These are phyloP conservation scores for Komagataea norvegica DNA, from an alignment of 1,139 yeast species.

Conservation along the genomic window DNA sequence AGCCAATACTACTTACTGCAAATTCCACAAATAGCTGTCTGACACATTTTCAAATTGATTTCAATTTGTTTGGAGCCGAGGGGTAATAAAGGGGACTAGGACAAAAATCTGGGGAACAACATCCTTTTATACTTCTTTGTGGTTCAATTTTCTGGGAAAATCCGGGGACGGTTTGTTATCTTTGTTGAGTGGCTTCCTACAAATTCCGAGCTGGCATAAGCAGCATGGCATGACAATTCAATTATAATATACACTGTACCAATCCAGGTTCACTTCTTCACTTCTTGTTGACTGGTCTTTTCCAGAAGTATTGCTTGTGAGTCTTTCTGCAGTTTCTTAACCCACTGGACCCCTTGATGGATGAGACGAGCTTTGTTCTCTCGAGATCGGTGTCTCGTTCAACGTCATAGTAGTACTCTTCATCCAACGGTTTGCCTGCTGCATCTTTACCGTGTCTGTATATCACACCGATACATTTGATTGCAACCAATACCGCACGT, in stretches of 20 bases:
- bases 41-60: conserved; percentile 27
- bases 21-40: conserved; percentile 35
- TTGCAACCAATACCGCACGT: conserved; percentile 33
- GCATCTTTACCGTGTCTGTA: conserved; percentile 91
- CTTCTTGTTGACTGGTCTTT: conserved; percentile 46
- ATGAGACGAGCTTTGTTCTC: conserved; percentile 65
- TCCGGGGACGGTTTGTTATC: conserved; percentile 1
- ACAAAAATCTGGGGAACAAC: not conserved
- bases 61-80: no score
- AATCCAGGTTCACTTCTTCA: conserved; percentile 6
- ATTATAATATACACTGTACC: conserved; percentile 5
- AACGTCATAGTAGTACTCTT: conserved; percentile 85
- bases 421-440: conserved; percentile 90
- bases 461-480: conserved; percentile 71
- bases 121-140: no score
- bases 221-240: no score
- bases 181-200: no score
- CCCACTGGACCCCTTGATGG: conserved; percentile 75
- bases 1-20: conserved; percentile 26
- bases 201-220: no score
- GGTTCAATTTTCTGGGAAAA: not conserved
- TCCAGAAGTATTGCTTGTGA: conserved; percentile 91
- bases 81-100: no score
- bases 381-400: conserved; percentile 72
- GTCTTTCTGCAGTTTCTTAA: conserved; percentile 87